phyloP scores from a whole-genome alignment of 768 basidiomycete species.

The Tulasnella sp. region DNA sequence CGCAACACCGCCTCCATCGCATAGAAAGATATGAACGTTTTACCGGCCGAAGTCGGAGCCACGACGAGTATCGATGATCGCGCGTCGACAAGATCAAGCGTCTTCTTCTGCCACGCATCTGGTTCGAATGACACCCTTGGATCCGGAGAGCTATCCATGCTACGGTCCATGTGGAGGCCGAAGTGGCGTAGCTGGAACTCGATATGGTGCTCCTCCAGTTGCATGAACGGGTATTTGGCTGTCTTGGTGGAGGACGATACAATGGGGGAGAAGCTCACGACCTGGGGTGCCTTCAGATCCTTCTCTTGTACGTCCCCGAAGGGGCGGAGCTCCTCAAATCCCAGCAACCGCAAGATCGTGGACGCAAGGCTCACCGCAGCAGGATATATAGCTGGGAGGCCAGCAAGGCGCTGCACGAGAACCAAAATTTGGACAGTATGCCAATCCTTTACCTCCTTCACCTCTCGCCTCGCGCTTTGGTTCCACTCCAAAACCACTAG shows the following conservation, averaged over 20 bases:
- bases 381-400: conserved; percentile 26
- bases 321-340: conserved; percentile 34
- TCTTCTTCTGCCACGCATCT: conserved; percentile 60
- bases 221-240: conserved; percentile 42
- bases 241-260: conserved; percentile 25
- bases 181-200: conserved; percentile 61
- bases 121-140: conserved; percentile 51
- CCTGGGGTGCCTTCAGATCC: neutral
- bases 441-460: conserved; percentile 33
- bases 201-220: conserved; percentile 44
- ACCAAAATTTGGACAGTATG: conserved; percentile 40
- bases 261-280: conserved; percentile 20
- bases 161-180: conserved; percentile 62
- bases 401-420: conserved; percentile 32
- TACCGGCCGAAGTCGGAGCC: conserved; percentile 32
- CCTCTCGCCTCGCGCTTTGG: conserved; percentile 33
- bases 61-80: conserved; percentile 54
- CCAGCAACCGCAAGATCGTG: conserved; percentile 34
- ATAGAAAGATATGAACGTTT: conserved; percentile 69
- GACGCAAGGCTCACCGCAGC: neutral
- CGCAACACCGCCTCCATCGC: conserved; percentile 63
- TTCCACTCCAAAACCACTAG: conserved; percentile 46
- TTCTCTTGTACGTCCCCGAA: too few species aligned
- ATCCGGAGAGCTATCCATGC: conserved; percentile 54
- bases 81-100: conserved; percentile 52